Base-by-base conservation (phyloP, 345 rosid genomes). In the Rhodamnia rubescens region DNA sequence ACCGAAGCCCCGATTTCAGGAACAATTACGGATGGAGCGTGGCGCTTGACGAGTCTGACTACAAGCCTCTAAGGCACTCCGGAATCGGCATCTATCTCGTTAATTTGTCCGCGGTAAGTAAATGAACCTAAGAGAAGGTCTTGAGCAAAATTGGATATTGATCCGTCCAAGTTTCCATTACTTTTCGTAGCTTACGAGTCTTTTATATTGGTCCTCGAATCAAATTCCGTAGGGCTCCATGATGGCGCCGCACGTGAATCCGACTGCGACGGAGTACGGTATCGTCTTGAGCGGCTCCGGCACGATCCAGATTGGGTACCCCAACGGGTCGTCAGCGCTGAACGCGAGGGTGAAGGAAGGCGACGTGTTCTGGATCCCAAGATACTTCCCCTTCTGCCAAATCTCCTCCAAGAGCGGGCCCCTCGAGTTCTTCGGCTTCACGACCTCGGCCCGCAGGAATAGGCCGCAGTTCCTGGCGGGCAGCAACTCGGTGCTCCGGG, bases 181-280 rank as follows among this genome's bases (percentile, higher is more conserved):
- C 16, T 69, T 42, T 36, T 69, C 74, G 20, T 27, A 29, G 74
- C 42, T 29, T 7, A 7, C 42, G 24, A 29, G 74, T 29, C 42
- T 29, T 15, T 14, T 61, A 15, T 15, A 7, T 61, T 27, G 74
- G 40, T 61, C 74, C 32, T 16, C 42, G 74, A 61, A 27, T 61
- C 80, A 44, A 69, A 69, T 36, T 69, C 80, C 26, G 26, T 42
- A 69, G 98, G 99, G 99, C 83, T 93, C 99, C 29, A 97, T 97
- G 99, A 85, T 97, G 98, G 97, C 98, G 27, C 99, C 99, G 0
- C 99, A 97, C 84, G 89, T 96, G 90, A 97, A 97, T 87, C 98
- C 99, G 27, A 92, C 90, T 6, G 98, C 98, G 2, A 94, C 96
- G 0, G 98, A 97, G 52, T 97, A 93, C 32, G 98, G 98, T 11